Conservation (phyloP, 1,139 yeast species). For the Lodderomyces pseudojiufengensis region DNA sequence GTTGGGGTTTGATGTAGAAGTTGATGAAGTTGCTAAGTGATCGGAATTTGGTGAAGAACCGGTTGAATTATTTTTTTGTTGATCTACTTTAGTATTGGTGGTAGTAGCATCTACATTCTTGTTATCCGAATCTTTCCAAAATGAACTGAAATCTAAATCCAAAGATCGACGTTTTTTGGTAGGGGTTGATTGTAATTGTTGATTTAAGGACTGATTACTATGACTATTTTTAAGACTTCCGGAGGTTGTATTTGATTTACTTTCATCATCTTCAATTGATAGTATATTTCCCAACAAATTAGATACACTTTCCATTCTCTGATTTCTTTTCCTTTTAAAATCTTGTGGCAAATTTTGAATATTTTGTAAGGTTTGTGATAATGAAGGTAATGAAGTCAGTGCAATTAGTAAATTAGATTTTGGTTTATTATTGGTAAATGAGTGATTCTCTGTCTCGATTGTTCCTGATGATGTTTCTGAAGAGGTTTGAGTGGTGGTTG, state of each 20-base stretch:
- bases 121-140: constrained; percentile 15
- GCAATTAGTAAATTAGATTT: neutral
- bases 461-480: too few species aligned
- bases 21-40: constrained; percentile 1
- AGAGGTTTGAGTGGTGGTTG: too few species aligned
- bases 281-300: constrained; percentile 27
- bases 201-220: neutral
- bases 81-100: too few species aligned
- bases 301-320: constrained; percentile 29
- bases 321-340: neutral
- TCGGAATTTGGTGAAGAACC: neutral
- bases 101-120: constrained; percentile 2
- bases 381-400: neutral
- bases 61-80: too few species aligned
- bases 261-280: constrained; percentile 17
- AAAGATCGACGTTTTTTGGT: constrained; percentile 10
- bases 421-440: neutral
- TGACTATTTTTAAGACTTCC: neutral
- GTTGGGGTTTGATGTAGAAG: constrained; percentile 17
- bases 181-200: neutral
- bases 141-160: constrained; percentile 16
- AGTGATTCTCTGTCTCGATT: too few species aligned
- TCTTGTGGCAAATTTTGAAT: neutral
- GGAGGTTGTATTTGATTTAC: neutral
- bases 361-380: too few species aligned